Conservation (phyloP, 192 early-diverging fungal genomes). For the Linnemannia elongata region DNA sequence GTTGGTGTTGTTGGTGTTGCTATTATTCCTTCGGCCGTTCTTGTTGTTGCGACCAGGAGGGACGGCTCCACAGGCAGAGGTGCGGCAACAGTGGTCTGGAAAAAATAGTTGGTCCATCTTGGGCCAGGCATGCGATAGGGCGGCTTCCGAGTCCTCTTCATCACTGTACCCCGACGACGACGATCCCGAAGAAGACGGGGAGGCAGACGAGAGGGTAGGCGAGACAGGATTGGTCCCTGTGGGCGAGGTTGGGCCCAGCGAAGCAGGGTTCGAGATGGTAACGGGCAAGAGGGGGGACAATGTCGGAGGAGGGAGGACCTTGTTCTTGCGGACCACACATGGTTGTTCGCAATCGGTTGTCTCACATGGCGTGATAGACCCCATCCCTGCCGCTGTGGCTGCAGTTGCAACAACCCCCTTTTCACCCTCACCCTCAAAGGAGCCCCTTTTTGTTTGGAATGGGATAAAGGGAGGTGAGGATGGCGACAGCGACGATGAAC, state of each 20-base stretch:
- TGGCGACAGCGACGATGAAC: not conserved
- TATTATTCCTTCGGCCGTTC: slow-evolving; percentile 11
- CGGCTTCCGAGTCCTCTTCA: not conserved
- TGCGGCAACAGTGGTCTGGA: slow-evolving; percentile 53
- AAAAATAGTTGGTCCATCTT: slow-evolving; percentile 46
- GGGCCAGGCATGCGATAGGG: slow-evolving; percentile 45
- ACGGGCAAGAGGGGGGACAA: slow-evolving; percentile 31
- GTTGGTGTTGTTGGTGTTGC: not conserved
- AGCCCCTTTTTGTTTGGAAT: not conserved
- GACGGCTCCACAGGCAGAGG: slow-evolving; percentile 21
- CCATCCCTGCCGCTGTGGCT: not conserved
- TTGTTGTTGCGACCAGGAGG: not conserved
- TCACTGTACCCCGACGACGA: not conserved
- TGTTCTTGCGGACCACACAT: slow-evolving; percentile 48
- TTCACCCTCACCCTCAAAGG: not conserved
- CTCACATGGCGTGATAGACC: not conserved
- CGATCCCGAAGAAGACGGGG: not conserved
- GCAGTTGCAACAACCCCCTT: not conserved
- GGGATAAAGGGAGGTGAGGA: not conserved
- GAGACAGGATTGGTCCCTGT: not conserved
- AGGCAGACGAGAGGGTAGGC: not conserved
- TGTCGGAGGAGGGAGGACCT: slow-evolving; percentile 44
- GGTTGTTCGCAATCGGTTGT: slow-evolving; percentile 24
- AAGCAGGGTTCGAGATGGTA: slow-evolving; percentile 45
- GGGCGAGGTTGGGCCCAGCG: slow-evolving; percentile 10